A percentile compares a stretch with the other conserved stretches of the same genome.
These are phyloP conservation scores for Dissoconium aciculare DNA, from an alignment of 2,329 filamentous ascomycete species.

Conservation along the genomic window DNA sequence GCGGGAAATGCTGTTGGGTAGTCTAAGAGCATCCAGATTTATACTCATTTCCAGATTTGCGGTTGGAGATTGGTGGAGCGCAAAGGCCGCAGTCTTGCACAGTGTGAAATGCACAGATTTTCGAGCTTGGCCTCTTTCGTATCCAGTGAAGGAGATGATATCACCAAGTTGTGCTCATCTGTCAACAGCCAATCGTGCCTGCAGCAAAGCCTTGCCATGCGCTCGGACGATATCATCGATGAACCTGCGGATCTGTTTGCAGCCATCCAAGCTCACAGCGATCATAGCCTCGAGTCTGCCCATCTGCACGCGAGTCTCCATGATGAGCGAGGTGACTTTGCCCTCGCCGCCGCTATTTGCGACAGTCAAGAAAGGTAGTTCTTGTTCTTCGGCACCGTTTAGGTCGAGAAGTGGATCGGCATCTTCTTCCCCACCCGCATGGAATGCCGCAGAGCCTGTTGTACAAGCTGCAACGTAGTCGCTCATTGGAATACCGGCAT, in stretches of 20 bases:
- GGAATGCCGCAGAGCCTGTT: slow-evolving; percentile 60
- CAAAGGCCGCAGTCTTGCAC: too few species aligned
- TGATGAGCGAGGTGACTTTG: slow-evolving; percentile 61
- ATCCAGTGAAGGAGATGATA: too few species aligned
- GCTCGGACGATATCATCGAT: slow-evolving; percentile 66
- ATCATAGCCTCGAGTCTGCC: slow-evolving; percentile 79
- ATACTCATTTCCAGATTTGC: too few species aligned
- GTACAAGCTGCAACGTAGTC: slow-evolving; percentile 84
- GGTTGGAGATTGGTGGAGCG: too few species aligned
- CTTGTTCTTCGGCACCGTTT: slow-evolving; percentile 67
- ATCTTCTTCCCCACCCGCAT: slow-evolving; percentile 38
- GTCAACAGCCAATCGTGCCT: slow-evolving; percentile 15
- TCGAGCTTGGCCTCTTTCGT: too few species aligned
- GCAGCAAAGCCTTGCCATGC: slow-evolving; percentile 50
- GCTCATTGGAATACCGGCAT: slow-evolving; percentile 89
- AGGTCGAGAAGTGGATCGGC: slow-evolving; percentile 70
- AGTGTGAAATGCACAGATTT: too few species aligned
- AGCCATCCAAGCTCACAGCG: slow-evolving; percentile 80
- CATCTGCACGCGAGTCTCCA: slow-evolving; percentile 80
- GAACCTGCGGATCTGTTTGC: slow-evolving; percentile 67
- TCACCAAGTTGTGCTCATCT: too few species aligned
- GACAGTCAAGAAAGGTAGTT: slow-evolving; percentile 77
- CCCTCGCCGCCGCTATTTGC: slow-evolving; percentile 48
- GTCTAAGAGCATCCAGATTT: too few species aligned
- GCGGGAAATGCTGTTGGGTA: too few species aligned